Conservation (phyloP, 257 asterid species). For the Euphrasia confusa region DNA sequence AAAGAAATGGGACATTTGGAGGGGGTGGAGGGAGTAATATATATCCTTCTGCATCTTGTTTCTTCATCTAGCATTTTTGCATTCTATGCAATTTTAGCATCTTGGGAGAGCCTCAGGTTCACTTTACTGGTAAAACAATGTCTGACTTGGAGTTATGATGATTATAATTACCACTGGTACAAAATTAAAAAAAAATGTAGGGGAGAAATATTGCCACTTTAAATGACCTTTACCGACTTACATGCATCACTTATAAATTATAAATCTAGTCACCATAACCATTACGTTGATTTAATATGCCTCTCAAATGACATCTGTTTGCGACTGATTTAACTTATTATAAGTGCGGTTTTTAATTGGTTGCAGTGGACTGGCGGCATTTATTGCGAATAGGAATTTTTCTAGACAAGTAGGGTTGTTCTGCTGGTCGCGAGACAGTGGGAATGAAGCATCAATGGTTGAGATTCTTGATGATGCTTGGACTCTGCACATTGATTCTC, state of each 20-base stretch:
- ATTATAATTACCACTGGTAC: conserved; percentile 6
- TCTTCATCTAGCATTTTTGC: background rate
- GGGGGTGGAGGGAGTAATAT: too few relatives aligned
- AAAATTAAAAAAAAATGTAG: background rate
- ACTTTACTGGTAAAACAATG: background rate
- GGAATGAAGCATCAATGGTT: conserved; percentile 52
- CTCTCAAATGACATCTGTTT: conserved; percentile 17
- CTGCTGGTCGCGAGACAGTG: conserved; percentile 56
- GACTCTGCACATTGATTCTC: conserved; percentile 53
- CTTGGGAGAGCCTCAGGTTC: background rate
- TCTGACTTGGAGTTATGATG: background rate
- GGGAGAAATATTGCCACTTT: background rate
- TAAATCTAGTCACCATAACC: conserved; percentile 11
- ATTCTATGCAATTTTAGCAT: conserved; percentile 6
- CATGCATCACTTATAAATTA: conserved; percentile 17
- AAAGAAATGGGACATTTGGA: too few relatives aligned
- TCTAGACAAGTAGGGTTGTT: conserved; percentile 56
- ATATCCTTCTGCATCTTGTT: background rate
- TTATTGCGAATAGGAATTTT: conserved; percentile 69
- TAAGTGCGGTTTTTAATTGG: conserved; percentile 27
- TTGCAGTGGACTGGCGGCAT: conserved; percentile 83
- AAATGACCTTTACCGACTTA: conserved; percentile 9
- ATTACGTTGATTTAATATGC: background rate
- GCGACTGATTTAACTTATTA: conserved; percentile 20
- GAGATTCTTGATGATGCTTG: conserved; percentile 70